phyloP scores from a whole-genome alignment of 23 red algal genomes.

The Pyropia haitanensis region DNA sequence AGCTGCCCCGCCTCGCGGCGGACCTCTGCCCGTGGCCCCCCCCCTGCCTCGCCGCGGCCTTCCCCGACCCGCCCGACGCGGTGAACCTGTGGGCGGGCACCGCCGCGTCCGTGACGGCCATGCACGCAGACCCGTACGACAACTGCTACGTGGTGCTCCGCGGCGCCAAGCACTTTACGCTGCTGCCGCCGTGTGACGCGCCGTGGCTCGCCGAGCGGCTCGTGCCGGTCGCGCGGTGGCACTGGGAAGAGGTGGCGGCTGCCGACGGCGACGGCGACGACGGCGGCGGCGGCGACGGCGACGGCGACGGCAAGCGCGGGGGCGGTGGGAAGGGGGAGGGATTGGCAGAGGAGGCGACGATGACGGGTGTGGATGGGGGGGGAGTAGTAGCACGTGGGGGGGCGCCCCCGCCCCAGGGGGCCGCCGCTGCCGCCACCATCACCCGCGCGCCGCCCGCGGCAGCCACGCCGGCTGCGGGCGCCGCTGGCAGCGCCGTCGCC shows the following conservation, averaged over 20 bases:
- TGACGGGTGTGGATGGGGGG: conserved; percentile 24
- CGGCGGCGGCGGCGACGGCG: background rate
- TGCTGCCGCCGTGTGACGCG: conserved; percentile 46
- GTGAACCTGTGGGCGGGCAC: conserved; percentile 61
- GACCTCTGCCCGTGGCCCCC: conserved; percentile 6
- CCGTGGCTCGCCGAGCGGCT: conserved; percentile 20
- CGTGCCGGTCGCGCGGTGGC: conserved; percentile 24
- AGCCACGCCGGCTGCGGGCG: no score
- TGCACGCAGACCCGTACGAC: conserved; percentile 56
- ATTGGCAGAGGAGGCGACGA: conserved; percentile 14
- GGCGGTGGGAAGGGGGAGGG: conserved; percentile 8
- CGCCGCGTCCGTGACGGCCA: conserved; percentile 23
- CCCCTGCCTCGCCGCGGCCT: no score
- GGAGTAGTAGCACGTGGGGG: background rate
- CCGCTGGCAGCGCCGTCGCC: no score
- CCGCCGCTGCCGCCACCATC: no score
- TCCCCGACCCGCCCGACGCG: conserved; percentile 6
- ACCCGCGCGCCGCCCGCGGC: no score
- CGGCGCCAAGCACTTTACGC: conserved; percentile 43
- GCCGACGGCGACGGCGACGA: background rate
- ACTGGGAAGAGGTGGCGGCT: background rate
- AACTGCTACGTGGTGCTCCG: conserved; percentile 46
- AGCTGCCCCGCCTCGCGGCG: conserved; percentile 12
- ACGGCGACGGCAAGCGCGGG: no score
- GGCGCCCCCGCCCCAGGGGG: no score